A percentile compares a stretch with the other conserved stretches of the same genome.
phyloP scores from a whole-genome alignment of 441 rosid genomes.

The Aleurites moluccanus region DNA sequence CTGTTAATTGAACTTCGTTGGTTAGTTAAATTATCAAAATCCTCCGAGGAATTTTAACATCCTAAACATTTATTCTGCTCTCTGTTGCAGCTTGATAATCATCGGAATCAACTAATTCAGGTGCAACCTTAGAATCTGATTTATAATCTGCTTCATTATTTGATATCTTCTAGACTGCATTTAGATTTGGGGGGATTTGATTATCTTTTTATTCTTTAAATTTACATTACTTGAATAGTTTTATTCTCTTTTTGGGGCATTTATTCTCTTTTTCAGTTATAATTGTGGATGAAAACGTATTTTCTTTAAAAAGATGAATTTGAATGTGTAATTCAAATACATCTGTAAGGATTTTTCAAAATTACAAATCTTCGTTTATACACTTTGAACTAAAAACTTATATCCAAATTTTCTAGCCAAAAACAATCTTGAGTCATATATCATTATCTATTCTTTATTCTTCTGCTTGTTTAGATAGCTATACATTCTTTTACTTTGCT shows the following conservation, averaged over 20 bases:
- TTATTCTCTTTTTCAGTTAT: background rate
- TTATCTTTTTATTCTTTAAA: constrained; percentile 9
- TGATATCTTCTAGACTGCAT: background rate
- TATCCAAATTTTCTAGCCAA: background rate
- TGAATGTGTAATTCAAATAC: background rate
- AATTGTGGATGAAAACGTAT: background rate
- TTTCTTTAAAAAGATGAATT: background rate
- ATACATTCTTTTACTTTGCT: background rate
- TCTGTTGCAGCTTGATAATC: constrained; percentile 82
- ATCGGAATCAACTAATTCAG: constrained; percentile 97
- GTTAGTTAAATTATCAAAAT: background rate
- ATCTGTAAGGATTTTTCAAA: background rate
- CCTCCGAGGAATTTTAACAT: background rate
- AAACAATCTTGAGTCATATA: background rate
- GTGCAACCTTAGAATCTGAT: constrained; percentile 26
- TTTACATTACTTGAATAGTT: background rate
- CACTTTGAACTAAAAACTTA: background rate
- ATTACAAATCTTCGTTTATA: background rate
- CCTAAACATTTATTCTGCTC: background rate
- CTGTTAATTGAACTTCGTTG: background rate
- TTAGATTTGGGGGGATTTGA: background rate
- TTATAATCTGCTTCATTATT: background rate
- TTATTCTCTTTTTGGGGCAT: background rate
- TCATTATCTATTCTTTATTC: background rate
- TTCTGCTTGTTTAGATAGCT: background rate